These are phyloP conservation scores for Xylaria sp. DNA, from an alignment of 2,329 filamentous ascomycete genomes.

Conservation along the genomic window DNA sequence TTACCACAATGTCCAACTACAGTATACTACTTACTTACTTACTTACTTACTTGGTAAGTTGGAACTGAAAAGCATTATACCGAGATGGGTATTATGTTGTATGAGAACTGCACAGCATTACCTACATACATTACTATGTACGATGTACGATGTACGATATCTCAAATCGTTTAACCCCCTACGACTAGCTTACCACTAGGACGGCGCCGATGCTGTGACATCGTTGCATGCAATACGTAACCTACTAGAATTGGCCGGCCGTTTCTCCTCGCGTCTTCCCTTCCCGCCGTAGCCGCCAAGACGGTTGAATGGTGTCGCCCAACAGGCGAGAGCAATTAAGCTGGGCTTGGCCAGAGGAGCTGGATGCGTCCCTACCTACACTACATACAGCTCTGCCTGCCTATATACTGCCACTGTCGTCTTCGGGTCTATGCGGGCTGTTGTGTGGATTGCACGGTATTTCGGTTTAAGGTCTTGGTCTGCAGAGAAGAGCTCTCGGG, in stretches of 20 bases:
- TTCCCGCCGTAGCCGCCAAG: constrained; percentile 26
- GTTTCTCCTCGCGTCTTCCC: neutral
- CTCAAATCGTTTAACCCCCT: neutral
- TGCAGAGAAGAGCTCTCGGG: neutral
- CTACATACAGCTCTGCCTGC: neutral
- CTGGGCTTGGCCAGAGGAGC: constrained; percentile 1
- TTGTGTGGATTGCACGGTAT: neutral
- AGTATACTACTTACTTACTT: neutral
- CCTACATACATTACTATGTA: neutral
- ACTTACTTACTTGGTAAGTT: neutral
- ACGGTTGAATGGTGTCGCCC: constrained; percentile 22
- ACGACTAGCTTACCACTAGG: constrained; percentile 9
- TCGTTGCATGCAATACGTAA: constrained; percentile 2
- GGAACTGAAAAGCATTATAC: neutral
- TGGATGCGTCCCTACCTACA: neutral
- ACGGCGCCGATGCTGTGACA: constrained; percentile 15
- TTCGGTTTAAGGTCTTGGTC: neutral
- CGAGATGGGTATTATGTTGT: neutral
- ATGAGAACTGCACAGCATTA: neutral
- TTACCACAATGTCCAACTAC: neutral
- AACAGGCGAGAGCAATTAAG: constrained; percentile 1
- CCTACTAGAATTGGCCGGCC: constrained; percentile 2
- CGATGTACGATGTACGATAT: neutral
- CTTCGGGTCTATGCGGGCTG: neutral
- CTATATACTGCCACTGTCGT: neutral